Base-by-base conservation (phyloP, 768 basidiomycete genomes). In the Termitomyces sp. region DNA sequence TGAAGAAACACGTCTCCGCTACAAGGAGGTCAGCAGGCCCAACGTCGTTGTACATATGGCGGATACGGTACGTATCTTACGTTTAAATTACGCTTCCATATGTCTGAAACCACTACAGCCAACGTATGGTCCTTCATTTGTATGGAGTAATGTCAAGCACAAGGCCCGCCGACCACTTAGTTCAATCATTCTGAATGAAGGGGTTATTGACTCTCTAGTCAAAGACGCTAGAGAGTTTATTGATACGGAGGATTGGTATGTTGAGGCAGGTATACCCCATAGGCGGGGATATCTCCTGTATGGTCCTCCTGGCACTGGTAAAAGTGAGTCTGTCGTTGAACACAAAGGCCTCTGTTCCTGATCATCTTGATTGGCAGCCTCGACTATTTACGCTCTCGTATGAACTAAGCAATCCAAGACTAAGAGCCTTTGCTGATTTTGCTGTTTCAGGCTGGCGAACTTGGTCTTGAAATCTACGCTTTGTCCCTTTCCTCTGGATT, bases 401-500 rank as follows among this genome's bases (percentile, higher is more conserved):
- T 59, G 71, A 47, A 27, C 30, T 24, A 44, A 0, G 34, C 34
- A n/a, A 8, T 12, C 42, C 13, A 13, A 8, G 20, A n/a, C 4
- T n/a, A 7, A 37, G 50, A 52, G 6, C 11, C 15, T 31, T 27
- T 33, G 30, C 31, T 55, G 45, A 61, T 54, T 59, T 34, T 46
- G 47, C 24, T 48, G 20, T n/a, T 3, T 6, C 42, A 76, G 75
- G 79, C 79, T 6, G 79, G 81, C 6, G 90, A 91, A 68, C 76
- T 95, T 11, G 83, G 85, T 5, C 78, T 96, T n/a, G 91, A 95
- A 70, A 93, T 96, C 56, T 95, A 91, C 66, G 73, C 81, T 1
- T 65, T 86, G 15, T 82, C 82, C 0, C 70, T 85, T 0, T 75
- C 81, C 0, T 76, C 81, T 18, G 67, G 70, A 45, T 76, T 75